These are phyloP conservation scores for Stevia rebaudiana DNA, from an alignment of 140 eudicot genomes.

Conservation along the genomic window DNA sequence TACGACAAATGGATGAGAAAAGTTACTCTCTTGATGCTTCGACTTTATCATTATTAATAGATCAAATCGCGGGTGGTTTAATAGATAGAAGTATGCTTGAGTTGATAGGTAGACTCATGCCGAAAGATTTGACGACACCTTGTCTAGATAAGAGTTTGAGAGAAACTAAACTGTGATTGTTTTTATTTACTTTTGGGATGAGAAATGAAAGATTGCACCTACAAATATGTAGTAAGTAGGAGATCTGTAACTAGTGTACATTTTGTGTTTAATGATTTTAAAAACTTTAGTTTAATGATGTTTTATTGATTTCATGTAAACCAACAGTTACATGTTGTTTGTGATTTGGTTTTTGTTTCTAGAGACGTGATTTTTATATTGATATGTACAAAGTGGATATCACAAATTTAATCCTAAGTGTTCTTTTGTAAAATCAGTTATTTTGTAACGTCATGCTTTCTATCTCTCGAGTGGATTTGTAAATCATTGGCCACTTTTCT, in stretches of 20 bases:
- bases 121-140: neutral
- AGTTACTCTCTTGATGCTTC: slow-evolving; percentile 16
- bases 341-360: no score
- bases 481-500: no score
- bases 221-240: neutral
- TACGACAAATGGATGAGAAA: slow-evolving; percentile 18
- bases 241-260: neutral
- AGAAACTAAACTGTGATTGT: neutral
- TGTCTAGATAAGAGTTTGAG: neutral
- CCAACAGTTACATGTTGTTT: no score
- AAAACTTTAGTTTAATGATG: neutral
- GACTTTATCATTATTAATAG: neutral
- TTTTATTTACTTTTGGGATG: no score
- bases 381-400: neutral
- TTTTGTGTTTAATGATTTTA: neutral
- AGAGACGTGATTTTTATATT: no score
- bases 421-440: neutral
- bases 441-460: no score
- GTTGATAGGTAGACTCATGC: neutral
- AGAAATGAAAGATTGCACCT: neutral
- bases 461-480: no score
- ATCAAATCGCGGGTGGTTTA: neutral
- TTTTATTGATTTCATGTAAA: neutral
- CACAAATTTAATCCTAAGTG: neutral
- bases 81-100: neutral